Evolutionary conservation across 805 yeast species (phyloP).

Genomic region (Yueomyces sp.): DNA sequence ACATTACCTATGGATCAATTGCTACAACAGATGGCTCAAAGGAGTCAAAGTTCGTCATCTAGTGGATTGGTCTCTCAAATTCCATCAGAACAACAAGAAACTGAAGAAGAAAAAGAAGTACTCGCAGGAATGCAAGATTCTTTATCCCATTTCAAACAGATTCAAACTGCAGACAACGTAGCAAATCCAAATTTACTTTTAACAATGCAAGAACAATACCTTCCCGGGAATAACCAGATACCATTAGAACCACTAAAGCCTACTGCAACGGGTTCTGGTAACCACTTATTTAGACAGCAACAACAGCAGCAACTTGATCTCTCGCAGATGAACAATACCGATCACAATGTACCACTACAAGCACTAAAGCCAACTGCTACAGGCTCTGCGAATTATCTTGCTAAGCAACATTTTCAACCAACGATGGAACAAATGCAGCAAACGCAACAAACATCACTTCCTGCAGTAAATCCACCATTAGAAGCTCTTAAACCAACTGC

Average conservation of each 20-base stretch:
- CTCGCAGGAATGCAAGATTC: conserved; percentile 64
- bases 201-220: background rate
- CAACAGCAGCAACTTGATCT: conserved; percentile 5
- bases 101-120: conserved; percentile 57
- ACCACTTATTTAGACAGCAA: conserved; percentile 10
- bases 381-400: conserved; percentile 22
- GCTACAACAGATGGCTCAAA: conserved; percentile 30
- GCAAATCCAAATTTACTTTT: conserved; percentile 2
- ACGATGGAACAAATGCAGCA: background rate
- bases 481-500: conserved; percentile 25
- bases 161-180: conserved; percentile 54
- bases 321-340: background rate
- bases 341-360: conserved; percentile 8
- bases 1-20: conserved; percentile 71
- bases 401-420: conserved; percentile 11
- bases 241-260: conserved; percentile 24
- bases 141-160: conserved; percentile 59
- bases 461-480: conserved; percentile 7
- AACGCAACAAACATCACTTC: background rate
- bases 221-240: conserved; percentile 2
- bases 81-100: conserved; percentile 24
- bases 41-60: conserved; percentile 11
- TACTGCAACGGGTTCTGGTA: conserved; percentile 25
- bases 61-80: conserved; percentile 15
- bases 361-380: conserved; percentile 24